Conservation (phyloP, 345 rosid species). For the Diplotaxis tenuifolia region DNA sequence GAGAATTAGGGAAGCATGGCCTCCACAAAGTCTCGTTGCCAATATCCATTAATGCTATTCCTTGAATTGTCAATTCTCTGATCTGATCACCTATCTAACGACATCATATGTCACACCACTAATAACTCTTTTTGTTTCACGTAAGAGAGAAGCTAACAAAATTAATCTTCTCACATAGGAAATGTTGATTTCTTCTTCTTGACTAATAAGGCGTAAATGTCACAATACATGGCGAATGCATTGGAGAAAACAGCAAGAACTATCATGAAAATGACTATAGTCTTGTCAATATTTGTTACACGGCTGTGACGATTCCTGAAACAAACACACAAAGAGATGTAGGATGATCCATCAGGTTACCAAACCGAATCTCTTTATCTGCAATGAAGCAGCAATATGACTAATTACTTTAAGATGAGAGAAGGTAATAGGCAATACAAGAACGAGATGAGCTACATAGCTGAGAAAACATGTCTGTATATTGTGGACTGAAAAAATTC, state of each 20-base stretch:
- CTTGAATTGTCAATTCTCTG: conserved; percentile 57
- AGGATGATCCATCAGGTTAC: background rate
- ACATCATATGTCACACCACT: too few species aligned
- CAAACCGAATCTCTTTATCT: background rate
- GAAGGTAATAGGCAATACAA: conserved; percentile 90
- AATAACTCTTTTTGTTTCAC: too few species aligned
- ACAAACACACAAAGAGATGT: background rate
- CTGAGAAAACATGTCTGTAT: conserved; percentile 78
- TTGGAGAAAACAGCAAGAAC: conserved; percentile 76
- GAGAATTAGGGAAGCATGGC: conserved; percentile 57
- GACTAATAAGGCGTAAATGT: conserved; percentile 59
- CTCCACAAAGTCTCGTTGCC: conserved; percentile 83
- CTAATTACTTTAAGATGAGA: conserved; percentile 69
- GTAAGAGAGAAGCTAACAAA: too few species aligned
- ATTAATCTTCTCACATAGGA: too few species aligned
- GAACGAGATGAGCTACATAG: conserved; percentile 86
- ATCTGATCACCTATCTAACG: conserved; percentile 65
- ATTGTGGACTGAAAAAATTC: conserved; percentile 79
- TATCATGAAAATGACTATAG: conserved; percentile 58
- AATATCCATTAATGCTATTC: conserved; percentile 81
- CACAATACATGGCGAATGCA: conserved; percentile 72
- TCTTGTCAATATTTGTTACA: conserved; percentile 74
- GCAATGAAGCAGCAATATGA: conserved; percentile 1
- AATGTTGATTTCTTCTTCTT: too few species aligned
- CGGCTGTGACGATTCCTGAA: conserved; percentile 69